Conservation (phyloP, 768 basidiomycete species). For the Mycena amicta region DNA sequence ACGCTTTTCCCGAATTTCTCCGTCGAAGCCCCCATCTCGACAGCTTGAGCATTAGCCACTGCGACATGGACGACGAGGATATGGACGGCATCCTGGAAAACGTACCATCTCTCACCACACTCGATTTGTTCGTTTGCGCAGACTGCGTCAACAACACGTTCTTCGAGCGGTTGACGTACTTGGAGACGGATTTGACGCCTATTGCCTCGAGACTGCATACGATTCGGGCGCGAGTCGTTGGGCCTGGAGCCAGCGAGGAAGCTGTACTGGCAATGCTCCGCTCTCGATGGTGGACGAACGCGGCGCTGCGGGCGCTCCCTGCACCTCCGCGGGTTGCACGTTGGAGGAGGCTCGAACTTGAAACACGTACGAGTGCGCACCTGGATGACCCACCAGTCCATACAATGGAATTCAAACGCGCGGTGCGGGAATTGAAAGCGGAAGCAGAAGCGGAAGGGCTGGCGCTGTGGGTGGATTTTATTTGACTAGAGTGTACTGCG, state of each 20-base stretch:
- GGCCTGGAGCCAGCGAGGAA: neutral
- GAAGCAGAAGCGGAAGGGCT: no score
- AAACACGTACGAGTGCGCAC: no score
- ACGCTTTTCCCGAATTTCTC: neutral
- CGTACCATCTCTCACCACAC: neutral
- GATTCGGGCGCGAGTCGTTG: neutral
- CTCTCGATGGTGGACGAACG: constrained; percentile 8
- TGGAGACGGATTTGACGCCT: neutral
- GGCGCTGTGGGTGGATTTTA: no score
- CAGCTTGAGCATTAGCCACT: neutral
- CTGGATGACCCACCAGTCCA: no score
- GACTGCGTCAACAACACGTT: neutral
- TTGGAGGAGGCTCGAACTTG: no score
- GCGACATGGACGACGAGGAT: neutral
- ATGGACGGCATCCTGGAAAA: neutral
- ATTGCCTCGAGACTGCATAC: neutral
- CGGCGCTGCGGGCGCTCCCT: neutral
- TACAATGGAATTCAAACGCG: no score
- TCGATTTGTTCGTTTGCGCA: neutral
- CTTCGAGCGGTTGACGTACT: neutral
- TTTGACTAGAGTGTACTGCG: no score
- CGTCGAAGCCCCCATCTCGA: neutral
- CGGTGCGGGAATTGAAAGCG: no score
- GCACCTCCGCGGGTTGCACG: constrained; percentile 3
- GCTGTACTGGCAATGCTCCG: neutral